Evolutionary conservation across 2,329 filamentous ascomycete genomes (phyloP).

Genomic region (Achaetomium macrosporum): DNA sequence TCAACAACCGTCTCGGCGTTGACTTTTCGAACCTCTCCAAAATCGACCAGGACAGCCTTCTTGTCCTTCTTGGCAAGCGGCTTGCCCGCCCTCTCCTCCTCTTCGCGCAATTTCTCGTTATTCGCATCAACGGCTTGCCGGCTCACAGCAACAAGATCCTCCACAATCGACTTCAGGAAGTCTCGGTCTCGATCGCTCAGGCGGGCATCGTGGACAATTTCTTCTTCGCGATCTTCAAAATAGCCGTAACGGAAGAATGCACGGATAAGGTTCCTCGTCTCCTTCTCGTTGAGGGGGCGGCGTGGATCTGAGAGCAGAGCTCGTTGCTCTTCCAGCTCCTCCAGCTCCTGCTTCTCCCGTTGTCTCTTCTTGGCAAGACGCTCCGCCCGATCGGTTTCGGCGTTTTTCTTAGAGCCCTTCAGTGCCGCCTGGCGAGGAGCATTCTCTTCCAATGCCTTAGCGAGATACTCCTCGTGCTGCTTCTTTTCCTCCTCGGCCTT

Average conservation of each 20-base stretch:
- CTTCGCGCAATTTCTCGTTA: constrained; percentile 66
- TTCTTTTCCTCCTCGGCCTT: constrained; percentile 84
- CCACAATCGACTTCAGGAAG: constrained; percentile 69
- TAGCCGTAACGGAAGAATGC: constrained; percentile 89
- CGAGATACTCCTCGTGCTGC: constrained; percentile 75
- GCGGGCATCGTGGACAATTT: constrained; percentile 82
- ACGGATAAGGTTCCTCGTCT: constrained; percentile 84
- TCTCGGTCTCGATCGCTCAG: constrained; percentile 74
- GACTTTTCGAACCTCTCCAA: constrained; percentile 84
- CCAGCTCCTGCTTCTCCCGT: constrained; percentile 61
- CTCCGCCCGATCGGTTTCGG: constrained; percentile 56
- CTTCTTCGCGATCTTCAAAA: constrained; percentile 79
- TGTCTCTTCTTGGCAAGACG: constrained; percentile 61
- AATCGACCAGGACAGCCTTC: constrained; percentile 94
- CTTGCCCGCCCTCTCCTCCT: constrained; percentile 77
- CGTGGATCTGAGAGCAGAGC: constrained; percentile 75
- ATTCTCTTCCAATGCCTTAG: constrained; percentile 75
- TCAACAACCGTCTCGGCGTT: constrained; percentile 95
- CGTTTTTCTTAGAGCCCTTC: constrained; percentile 47
- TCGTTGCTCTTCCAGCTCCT: constrained; percentile 67
- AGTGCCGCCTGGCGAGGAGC: constrained; percentile 70
- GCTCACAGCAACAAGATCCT: constrained; percentile 61
- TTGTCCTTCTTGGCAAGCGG: constrained; percentile 91
- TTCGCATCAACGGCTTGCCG: constrained; percentile 58
- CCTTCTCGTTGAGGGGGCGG: constrained; percentile 85